Evolutionary conservation across 768 basidiomycete genomes (phyloP).

Genomic region (Kwoniella mangroviensis): DNA sequence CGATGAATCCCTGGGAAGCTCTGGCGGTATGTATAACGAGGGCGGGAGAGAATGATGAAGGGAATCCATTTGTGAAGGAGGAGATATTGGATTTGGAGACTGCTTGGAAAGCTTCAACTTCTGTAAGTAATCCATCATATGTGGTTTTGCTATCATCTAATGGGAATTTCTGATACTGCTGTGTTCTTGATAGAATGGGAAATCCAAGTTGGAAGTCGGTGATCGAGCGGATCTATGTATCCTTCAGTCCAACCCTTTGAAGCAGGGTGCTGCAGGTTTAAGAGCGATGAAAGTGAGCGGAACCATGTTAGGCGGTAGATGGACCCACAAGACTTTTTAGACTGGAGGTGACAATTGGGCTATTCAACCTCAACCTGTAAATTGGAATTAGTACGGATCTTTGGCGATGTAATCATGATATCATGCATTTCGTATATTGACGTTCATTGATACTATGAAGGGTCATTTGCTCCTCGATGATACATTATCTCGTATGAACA

Average conservation of each 20-base stretch:
- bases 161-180: neutral
- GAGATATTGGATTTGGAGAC: constrained; percentile 37
- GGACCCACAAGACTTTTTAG: constrained; percentile 29
- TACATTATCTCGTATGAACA: no score
- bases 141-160: neutral
- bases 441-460: no score
- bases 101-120: constrained; percentile 41
- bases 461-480: no score
- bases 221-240: constrained; percentile 42
- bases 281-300: constrained; percentile 35
- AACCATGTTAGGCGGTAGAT: constrained; percentile 45
- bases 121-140: constrained; percentile 5
- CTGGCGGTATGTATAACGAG: constrained; percentile 21
- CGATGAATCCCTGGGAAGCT: constrained; percentile 41
- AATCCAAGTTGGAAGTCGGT: constrained; percentile 25
- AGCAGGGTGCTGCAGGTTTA: constrained; percentile 29
- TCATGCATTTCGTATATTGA: no score
- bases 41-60: constrained; percentile 21
- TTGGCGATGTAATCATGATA: no score
- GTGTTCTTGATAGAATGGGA: constrained; percentile 23
- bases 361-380: no score
- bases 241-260: constrained; percentile 29
- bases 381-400: no score
- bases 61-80: constrained; percentile 37
- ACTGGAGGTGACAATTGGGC: no score